Conservation (phyloP, 2,329 filamentous ascomycete species). For the Polytolypa hystricis region DNA sequence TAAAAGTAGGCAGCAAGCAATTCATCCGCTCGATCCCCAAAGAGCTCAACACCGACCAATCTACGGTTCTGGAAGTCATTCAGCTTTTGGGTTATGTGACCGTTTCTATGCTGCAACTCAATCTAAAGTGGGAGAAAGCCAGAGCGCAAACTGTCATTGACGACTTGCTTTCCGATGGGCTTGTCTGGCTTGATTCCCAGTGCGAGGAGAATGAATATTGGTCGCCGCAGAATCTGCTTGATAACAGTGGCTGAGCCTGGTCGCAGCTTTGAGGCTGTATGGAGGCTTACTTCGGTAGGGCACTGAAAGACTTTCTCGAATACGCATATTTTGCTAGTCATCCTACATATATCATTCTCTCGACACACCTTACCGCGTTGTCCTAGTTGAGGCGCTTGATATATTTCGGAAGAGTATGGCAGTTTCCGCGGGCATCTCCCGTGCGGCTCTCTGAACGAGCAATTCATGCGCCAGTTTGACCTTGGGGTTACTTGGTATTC, state of each 20-base stretch:
- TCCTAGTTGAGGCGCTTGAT: too few relatives aligned
- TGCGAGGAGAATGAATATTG: conserved; percentile 85
- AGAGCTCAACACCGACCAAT: conserved; percentile 90
- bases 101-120: conserved; percentile 75
- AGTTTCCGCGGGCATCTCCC: too few relatives aligned
- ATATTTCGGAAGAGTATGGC: too few relatives aligned
- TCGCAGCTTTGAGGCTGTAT: too few relatives aligned
- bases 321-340: too few relatives aligned
- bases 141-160: conserved; percentile 83
- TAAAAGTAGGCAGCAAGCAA: conserved; percentile 69
- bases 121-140: conserved; percentile 74
- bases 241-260: conserved; percentile 32
- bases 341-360: too few relatives aligned
- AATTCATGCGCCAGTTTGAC: too few relatives aligned
- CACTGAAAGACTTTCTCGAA: too few relatives aligned
- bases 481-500: too few relatives aligned
- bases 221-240: conserved; percentile 41
- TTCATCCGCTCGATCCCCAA: conserved; percentile 91
- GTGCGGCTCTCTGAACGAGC: too few relatives aligned
- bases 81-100: conserved; percentile 85
- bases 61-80: conserved; percentile 79
- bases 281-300: too few relatives aligned
- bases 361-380: too few relatives aligned
- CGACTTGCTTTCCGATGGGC: conserved; percentile 74
- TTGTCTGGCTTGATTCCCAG: conserved; percentile 91